Percentiles rank a stretch among this genome's conserved stretches.
Conservation (phyloP, 768 basidiomycete species). For the Boletus barrowsii region DNA sequence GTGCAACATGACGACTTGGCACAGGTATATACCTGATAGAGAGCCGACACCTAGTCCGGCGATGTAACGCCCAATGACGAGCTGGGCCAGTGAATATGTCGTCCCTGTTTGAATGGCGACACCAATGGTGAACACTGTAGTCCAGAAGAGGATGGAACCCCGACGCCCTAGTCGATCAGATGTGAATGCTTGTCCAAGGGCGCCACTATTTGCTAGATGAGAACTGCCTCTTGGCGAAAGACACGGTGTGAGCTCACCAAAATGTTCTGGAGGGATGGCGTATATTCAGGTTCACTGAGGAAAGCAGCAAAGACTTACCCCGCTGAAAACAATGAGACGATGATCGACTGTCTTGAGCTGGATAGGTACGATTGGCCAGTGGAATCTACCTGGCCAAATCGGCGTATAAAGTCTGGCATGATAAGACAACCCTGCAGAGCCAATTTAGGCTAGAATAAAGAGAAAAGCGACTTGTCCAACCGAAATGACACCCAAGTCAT, state of each 20-base stretch:
- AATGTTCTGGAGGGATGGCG: conserved; percentile 39
- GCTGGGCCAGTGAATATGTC: conserved; percentile 54
- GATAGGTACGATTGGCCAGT: conserved; percentile 52
- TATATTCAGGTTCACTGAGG: neutral
- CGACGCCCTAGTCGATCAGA: conserved; percentile 69
- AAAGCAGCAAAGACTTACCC: conserved; percentile 39
- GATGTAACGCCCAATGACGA: conserved; percentile 70
- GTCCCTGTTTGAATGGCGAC: conserved; percentile 71
- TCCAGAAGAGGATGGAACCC: conserved; percentile 75
- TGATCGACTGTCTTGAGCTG: conserved; percentile 67
- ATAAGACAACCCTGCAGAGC: conserved; percentile 64
- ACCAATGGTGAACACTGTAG: conserved; percentile 67
- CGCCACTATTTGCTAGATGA: conserved; percentile 43
- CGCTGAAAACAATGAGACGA: conserved; percentile 74
- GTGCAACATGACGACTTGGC: neutral
- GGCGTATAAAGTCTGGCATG: conserved; percentile 71
- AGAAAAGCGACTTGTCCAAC: conserved; percentile 33
- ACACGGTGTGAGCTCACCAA: conserved; percentile 35
- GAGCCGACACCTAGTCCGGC: conserved; percentile 79
- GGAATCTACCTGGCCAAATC: conserved; percentile 55
- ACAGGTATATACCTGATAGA: conserved; percentile 50
- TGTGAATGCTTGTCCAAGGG: conserved; percentile 69
- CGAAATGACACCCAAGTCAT: conserved; percentile 77
- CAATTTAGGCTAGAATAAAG: conserved; percentile 1
- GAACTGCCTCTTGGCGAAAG: neutral